Percentiles rank a stretch among this genome's conserved stretches.
phyloP scores from a whole-genome alignment of 768 basidiomycete species.

The Cystofilobasidium macerans region DNA sequence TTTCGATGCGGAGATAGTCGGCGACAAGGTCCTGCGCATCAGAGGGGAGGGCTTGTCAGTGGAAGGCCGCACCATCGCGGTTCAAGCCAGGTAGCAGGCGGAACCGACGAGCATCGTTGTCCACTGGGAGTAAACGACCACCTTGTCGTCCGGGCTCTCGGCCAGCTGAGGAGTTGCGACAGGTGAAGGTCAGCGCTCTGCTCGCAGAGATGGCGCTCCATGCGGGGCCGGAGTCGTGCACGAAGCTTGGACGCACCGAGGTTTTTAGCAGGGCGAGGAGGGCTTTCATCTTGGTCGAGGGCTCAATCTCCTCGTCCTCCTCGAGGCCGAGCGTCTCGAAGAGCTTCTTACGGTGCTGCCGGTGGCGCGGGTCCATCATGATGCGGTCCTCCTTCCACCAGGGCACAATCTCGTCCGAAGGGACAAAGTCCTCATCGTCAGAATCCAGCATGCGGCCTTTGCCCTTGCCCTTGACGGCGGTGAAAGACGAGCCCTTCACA shows the following conservation, averaged over 20 bases:
- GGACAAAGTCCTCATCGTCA: slow-evolving; percentile 31
- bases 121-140: slow-evolving; percentile 62
- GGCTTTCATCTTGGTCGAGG: slow-evolving; percentile 29
- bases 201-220: no score
- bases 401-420: background rate
- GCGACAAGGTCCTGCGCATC: no score
- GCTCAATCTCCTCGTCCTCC: slow-evolving; percentile 28
- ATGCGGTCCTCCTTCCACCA: background rate
- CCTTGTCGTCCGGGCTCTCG: slow-evolving; percentile 43
- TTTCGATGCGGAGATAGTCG: no score
- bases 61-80: no score
- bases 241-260: background rate
- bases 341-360: background rate
- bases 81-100: no score
- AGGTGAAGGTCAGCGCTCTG: slow-evolving; percentile 25
- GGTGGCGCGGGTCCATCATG: background rate
- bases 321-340: background rate
- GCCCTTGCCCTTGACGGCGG: slow-evolving; percentile 8
- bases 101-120: no score
- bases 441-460: slow-evolving; percentile 22
- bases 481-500: no score
- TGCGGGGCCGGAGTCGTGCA: no score
- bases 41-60: no score
- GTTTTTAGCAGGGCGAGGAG: slow-evolving; percentile 22
- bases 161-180: slow-evolving; percentile 37